Base-by-base conservation (phyloP, 495 filamentous ascomycete genomes). In the Penicillium tannophilum region DNA sequence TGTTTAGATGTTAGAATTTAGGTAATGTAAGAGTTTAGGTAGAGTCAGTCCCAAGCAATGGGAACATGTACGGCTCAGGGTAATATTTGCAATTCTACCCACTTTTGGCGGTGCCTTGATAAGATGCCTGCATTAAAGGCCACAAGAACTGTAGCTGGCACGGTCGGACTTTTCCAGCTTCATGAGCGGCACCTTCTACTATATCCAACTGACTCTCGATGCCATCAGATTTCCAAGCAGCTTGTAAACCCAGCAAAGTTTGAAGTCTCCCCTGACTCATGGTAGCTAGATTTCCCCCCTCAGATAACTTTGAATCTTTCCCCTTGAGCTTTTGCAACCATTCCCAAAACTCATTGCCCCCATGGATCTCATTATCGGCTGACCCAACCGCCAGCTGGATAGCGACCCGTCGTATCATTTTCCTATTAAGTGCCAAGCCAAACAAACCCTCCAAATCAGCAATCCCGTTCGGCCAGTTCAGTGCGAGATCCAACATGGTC, bases 331-430 rank as follows among this genome's bases (percentile, higher is more conserved):
- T 31, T 24, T 49, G 24, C 8, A 49, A n/a, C 46, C 46, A 49
- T n/a, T 17, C 30, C 46, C 46, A 49, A n/a, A 49, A 49, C 6
- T 28, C 46, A n/a, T 49, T 14, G 16, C 46, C 46, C 12, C 46
- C 46, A 17, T 49, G 46, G 14, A 49, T 5, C 26, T 49, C 16
- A 49, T 31, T 49, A 31, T 49, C 46, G 14, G 20, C 46, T 3
- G 23, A 28, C 12, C 46, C 46, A 17, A 49, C 46, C 5, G 26
- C 46, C 26, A 49, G 16, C 24, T 49, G 46, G 7, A 49, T 30
- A 16, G 14, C 3, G 16, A 49, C 16, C 8, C 30, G 6, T 11
- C 26, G 46, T 4, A 49, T 49, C 3, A 12, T 7, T 6, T 47
- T 9, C 14, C 12, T 24, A 1, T 31, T 6, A n/a, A 49, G 0